A percentile compares a stretch with the other conserved stretches of the same genome.
Conservation (phyloP, 2,329 filamentous ascomycete genomes). For the Diaporthe velutina region DNA sequence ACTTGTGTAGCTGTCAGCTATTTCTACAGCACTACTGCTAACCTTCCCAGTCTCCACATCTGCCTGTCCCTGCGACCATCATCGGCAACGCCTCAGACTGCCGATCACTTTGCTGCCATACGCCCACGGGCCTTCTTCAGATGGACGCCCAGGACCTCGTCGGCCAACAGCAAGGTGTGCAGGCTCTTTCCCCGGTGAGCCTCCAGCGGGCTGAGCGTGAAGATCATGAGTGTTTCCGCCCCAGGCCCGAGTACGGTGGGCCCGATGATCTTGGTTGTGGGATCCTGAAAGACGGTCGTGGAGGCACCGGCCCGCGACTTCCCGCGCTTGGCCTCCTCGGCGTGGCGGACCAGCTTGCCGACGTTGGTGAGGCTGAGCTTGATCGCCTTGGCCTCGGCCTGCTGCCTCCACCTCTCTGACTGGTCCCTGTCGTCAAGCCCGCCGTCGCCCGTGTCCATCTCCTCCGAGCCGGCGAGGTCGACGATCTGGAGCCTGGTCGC, state of each 20-base stretch:
- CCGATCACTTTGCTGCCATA: background rate
- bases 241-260: background rate
- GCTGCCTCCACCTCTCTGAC: background rate
- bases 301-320: background rate
- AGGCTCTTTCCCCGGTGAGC: background rate
- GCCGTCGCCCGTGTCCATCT: background rate
- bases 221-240: background rate
- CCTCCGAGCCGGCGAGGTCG: background rate
- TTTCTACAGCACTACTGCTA: no score
- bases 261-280: background rate
- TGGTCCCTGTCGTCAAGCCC: background rate
- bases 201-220: background rate
- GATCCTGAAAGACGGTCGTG: background rate
- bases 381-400: background rate
- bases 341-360: background rate
- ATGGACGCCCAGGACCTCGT: background rate
- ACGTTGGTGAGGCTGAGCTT: constrained; percentile 1
- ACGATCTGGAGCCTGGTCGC: background rate
- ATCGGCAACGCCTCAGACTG: no score
- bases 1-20: no score
- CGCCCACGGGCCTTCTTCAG: background rate
- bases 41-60: no score
- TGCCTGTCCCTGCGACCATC: no score
- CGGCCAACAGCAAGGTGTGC: background rate
- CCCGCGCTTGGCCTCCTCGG: background rate